These are phyloP conservation scores for Mortierella sp. DNA, from an alignment of 371 early-diverging fungal species.

Conservation along the genomic window DNA sequence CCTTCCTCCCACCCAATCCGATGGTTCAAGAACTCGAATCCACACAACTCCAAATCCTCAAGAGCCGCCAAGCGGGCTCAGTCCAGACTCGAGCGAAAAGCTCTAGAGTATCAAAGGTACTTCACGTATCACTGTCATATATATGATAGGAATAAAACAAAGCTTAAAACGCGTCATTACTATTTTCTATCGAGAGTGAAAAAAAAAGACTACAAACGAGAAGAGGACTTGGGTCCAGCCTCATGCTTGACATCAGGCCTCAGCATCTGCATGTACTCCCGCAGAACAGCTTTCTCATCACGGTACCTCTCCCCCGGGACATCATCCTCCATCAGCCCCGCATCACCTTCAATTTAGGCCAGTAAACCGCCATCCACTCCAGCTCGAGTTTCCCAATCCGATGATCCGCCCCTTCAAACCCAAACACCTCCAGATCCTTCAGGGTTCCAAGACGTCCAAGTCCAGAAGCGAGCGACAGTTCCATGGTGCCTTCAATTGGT, in stretches of 20 bases:
- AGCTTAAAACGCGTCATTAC: too few species aligned
- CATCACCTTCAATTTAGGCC: conserved; percentile 20
- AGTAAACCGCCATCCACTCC: conserved; percentile 12
- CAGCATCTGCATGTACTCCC: conserved; percentile 14
- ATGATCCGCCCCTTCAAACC: background rate
- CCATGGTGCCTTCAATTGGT: background rate
- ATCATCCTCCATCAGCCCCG: background rate
- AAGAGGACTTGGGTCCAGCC: background rate
- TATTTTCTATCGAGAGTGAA: too few species aligned
- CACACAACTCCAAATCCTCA: conserved; percentile 17
- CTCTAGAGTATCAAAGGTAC: background rate
- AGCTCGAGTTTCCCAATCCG: conserved; percentile 10
- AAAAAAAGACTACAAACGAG: background rate
- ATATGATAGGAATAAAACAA: too few species aligned
- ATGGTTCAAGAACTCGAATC: conserved; percentile 16
- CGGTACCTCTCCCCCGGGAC: background rate
- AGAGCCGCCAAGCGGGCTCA: background rate
- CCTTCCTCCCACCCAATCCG: background rate
- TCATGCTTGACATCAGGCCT: conserved; percentile 11
- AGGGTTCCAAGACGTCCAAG: conserved; percentile 1
- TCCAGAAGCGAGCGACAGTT: background rate
- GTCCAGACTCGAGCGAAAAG: conserved; percentile 1
- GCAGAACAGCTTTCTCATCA: background rate
- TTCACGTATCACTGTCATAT: too few species aligned
- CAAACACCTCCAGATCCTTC: conserved; percentile 4